Base-by-base conservation (phyloP, 2,329 filamentous ascomycete species). In the Pseudocercospora fuligena region DNA sequence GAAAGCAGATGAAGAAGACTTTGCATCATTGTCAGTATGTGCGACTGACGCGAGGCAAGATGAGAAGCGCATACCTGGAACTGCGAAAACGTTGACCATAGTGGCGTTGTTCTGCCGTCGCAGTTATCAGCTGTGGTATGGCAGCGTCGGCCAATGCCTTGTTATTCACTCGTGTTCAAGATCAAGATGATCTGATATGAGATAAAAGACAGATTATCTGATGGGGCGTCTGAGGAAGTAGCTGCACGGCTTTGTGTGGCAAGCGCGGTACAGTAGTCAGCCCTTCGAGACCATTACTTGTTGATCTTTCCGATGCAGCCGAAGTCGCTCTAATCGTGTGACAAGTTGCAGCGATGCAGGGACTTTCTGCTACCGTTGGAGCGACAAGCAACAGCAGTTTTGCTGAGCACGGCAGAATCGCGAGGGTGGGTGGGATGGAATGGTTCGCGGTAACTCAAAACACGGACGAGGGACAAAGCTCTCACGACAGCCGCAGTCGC, bases 1-100 rank as follows among this genome's bases (percentile, higher is more conserved):
- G 89, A 78, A 97, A 95, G 80, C 92, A 89, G 78, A 97, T 92
- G 82, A 97, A 94, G 82, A 97, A 97, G 63, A 97, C 88, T 84
- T 68, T 19, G 46, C 11, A 27, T 11, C 19, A 8, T 2, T 47
- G 61, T 69, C 61, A 64, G 54, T 40, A 27, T 23, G 36, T 25
- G 16, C 53, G 21, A 31, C 29, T 3, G 9, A 12, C 11, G 33
- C 9, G 23, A 47, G 6, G 49, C 21, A 23, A 14, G 12, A 12
- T 7, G n/a, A 14, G 14, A 8, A 8, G 23, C 12, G 67, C 72
- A 43, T 65, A 86, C 85, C 81, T 70, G 90, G 91, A 23, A 93
- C 88, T 69, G 90, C 87, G 78, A 93, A 93, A 65, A 93, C 88
- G 77, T 90, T 87, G 67, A 86, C 84, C 77, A 89, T 89, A 82